Evolutionary conservation across 73 alveolate species (phyloP).

Genomic region (Symbiodinium natans): DNA sequence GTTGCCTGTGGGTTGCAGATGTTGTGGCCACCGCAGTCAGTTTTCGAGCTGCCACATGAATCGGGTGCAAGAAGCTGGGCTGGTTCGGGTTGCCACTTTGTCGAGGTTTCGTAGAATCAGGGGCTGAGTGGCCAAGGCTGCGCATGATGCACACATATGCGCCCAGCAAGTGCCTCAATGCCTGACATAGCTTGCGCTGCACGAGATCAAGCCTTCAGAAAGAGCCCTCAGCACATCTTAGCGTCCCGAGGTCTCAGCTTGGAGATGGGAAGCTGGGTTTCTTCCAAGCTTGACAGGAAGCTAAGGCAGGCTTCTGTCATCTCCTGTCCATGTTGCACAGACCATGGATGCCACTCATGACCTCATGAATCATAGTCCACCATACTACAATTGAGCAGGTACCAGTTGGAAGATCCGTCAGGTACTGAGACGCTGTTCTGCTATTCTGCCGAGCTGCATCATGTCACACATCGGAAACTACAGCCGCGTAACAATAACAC

Average conservation of each 20-base stretch:
- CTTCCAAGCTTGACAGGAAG: conserved; percentile 82
- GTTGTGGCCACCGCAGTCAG: no score
- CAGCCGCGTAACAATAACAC: no score
- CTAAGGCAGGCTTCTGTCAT: not conserved
- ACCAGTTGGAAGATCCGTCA: conserved; percentile 62
- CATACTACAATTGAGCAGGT: conserved; percentile 7
- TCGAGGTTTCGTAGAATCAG: not conserved
- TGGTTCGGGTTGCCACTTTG: no score
- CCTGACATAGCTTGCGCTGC: not conserved
- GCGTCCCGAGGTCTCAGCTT: conserved; percentile 30
- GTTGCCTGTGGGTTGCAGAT: no score
- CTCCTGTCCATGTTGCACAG: not conserved
- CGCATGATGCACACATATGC: conserved; percentile 46
- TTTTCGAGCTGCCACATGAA: no score
- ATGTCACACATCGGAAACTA: no score
- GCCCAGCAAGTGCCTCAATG: conserved; percentile 12
- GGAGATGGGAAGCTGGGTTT: conserved; percentile 77
- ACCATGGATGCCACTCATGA: no score
- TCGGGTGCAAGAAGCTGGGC: no score
- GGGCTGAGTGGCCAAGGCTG: conserved; percentile 1
- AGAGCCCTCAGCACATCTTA: no score
- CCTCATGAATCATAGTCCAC: no score
- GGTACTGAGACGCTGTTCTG: not conserved
- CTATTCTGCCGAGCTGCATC: no score
- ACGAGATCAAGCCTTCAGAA: not conserved